Percentiles rank a stretch among this genome's conserved stretches.
Conservation (phyloP, 805 yeast species). For the Candida lessepsii region DNA sequence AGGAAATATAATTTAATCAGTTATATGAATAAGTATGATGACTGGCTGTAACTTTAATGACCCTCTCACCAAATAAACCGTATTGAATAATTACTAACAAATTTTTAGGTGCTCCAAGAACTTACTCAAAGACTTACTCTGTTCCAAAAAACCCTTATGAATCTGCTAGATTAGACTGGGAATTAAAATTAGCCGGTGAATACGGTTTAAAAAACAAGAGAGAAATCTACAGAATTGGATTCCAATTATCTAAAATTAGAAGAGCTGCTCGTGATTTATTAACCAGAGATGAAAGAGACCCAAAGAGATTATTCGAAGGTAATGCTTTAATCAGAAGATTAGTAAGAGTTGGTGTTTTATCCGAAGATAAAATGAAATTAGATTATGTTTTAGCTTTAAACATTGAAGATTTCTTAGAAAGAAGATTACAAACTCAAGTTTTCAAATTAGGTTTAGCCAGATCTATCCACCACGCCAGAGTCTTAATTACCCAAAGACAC, state of each 20-base stretch:
- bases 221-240: slow-evolving; percentile 99
- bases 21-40: slow-evolving; percentile 6
- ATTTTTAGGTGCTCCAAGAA: slow-evolving; percentile 94
- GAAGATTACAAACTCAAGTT: slow-evolving; percentile 99
- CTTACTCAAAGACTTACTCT: slow-evolving; percentile 98
- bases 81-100: too few relatives aligned
- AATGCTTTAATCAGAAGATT: slow-evolving; percentile 99
- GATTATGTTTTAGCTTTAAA: slow-evolving; percentile 99
- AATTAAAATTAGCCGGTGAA: slow-evolving; percentile 99
- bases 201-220: slow-evolving; percentile 99
- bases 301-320: slow-evolving; percentile 99
- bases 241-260: slow-evolving; percentile 99
- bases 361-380: slow-evolving; percentile 99
- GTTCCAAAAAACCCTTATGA: slow-evolving; percentile 99
- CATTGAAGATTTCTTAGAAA: slow-evolving; percentile 99
- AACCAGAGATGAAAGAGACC: slow-evolving; percentile 99
- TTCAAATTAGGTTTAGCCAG: slow-evolving; percentile 99
- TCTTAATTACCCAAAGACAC: slow-evolving; percentile 97
- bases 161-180: slow-evolving; percentile 99
- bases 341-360: slow-evolving; percentile 97
- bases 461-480: slow-evolving; percentile 99
- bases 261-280: slow-evolving; percentile 99
- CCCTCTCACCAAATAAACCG: too few relatives aligned
- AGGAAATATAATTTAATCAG: background rate
- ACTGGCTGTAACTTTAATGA: too few relatives aligned